phyloP scores from a whole-genome alignment of 23 red algal genomes.

The Rhodosorus marinus region DNA sequence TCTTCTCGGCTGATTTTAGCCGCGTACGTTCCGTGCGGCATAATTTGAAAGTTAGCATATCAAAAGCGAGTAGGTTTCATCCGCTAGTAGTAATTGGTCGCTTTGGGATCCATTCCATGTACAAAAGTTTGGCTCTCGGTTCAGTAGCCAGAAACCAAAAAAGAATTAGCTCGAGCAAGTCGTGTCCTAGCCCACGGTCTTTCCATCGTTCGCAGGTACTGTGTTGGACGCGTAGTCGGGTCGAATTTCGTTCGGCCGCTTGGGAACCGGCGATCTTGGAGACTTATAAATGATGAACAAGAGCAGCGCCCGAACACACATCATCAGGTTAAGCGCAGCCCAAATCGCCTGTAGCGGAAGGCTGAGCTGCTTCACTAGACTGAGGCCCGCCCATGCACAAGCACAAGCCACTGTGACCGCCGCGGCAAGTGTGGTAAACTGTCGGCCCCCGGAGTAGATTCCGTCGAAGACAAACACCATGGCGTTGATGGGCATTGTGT shows the following conservation, averaged over 20 bases:
- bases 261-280: constrained; percentile 33
- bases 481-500: constrained; percentile 66
- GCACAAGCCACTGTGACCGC: constrained; percentile 53
- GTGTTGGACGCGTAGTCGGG: too few relatives aligned
- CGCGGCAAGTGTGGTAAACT: constrained; percentile 44
- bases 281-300: constrained; percentile 32
- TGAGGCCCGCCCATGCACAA: constrained; percentile 16
- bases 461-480: constrained; percentile 87
- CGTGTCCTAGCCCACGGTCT: too few relatives aligned
- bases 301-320: constrained; percentile 34
- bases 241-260: constrained; percentile 4
- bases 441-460: constrained; percentile 46
- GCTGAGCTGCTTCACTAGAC: constrained; percentile 12
- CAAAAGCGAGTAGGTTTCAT: too few relatives aligned
- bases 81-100: too few relatives aligned
- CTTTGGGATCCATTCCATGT: too few relatives aligned
- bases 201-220: too few relatives aligned
- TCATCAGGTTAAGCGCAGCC: constrained; percentile 67
- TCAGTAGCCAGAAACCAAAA: too few relatives aligned
- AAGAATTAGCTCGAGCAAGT: too few relatives aligned
- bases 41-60: too few relatives aligned
- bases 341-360: constrained; percentile 44
- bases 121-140: too few relatives aligned
- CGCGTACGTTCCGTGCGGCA: too few relatives aligned
- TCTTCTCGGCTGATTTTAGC: too few relatives aligned